Conservation (phyloP, 768 basidiomycete genomes). For the Crucibulum laeve region DNA sequence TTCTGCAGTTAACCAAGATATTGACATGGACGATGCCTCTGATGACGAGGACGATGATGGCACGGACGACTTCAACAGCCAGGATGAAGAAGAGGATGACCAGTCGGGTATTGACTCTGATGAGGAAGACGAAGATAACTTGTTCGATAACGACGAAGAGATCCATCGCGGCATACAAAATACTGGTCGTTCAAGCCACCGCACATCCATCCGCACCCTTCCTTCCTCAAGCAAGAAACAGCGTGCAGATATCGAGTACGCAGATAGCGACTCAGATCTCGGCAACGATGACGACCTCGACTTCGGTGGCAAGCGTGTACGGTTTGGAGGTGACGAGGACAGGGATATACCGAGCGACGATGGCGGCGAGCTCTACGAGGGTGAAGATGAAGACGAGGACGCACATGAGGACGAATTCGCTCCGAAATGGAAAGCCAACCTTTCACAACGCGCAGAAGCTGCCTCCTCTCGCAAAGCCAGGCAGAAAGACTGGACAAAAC, state of each 20-base stretch:
- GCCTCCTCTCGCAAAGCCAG: constrained; percentile 32
- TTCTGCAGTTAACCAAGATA: constrained; percentile 30
- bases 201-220: constrained; percentile 39
- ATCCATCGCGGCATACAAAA: constrained; percentile 24
- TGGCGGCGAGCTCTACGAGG: constrained; percentile 47
- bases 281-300: constrained; percentile 37
- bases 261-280: constrained; percentile 76
- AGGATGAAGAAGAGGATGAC: constrained; percentile 15
- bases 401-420: constrained; percentile 34
- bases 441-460: constrained; percentile 42
- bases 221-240: constrained; percentile 30
- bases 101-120: constrained; percentile 10
- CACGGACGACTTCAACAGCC: constrained; percentile 25
- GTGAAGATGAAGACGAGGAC: constrained; percentile 32
- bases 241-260: constrained; percentile 53
- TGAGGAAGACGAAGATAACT: constrained; percentile 19
- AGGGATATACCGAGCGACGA: constrained; percentile 29
- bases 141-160: constrained; percentile 13
- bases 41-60: constrained; percentile 23
- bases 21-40: constrained; percentile 24
- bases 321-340: constrained; percentile 37
- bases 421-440: constrained; percentile 74
- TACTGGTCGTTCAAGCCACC: constrained; percentile 47
- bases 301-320: not conserved
- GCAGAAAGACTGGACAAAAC: constrained; percentile 74